Conservation (phyloP, 2,329 filamentous ascomycete genomes). For the Talaromyces piceae region DNA sequence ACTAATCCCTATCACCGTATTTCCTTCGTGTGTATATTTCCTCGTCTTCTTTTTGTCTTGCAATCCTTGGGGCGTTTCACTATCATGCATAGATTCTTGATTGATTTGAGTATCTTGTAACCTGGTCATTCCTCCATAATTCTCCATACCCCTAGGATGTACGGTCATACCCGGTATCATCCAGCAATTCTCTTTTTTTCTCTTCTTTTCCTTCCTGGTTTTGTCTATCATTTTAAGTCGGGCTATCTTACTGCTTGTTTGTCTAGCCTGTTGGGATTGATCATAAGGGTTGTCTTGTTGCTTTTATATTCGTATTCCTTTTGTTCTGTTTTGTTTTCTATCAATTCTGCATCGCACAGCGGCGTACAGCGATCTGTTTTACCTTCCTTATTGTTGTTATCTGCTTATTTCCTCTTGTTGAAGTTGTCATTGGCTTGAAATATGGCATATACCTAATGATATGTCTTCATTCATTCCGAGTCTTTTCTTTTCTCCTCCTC, state of each 20-base stretch:
- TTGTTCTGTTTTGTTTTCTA: not conserved
- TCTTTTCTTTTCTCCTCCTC: not conserved
- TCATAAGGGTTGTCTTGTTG: no score
- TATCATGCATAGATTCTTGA: not conserved
- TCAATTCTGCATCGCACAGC: not conserved
- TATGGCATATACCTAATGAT: not conserved
- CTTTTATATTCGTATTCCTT: not conserved
- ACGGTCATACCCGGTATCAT: not conserved
- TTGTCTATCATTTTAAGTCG: not conserved
- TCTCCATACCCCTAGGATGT: not conserved
- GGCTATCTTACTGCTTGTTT: no score
- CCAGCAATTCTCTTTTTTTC: not conserved
- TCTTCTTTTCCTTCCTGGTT: no score
- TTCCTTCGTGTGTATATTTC: constrained; percentile 1
- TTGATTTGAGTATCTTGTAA: not conserved
- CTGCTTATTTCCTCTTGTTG: no score
- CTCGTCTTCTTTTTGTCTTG: not conserved
- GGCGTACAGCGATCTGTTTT: constrained; percentile 7
- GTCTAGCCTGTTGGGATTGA: not conserved
- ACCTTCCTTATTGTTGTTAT: not conserved
- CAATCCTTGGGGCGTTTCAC: not conserved
- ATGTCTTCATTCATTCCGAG: not conserved
- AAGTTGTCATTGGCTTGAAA: no score
- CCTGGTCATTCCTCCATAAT: not conserved
- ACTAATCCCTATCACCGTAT: not conserved